These are phyloP conservation scores for Carallia pectinifolia DNA, from an alignment of 345 rosid genomes.

Conservation along the genomic window DNA sequence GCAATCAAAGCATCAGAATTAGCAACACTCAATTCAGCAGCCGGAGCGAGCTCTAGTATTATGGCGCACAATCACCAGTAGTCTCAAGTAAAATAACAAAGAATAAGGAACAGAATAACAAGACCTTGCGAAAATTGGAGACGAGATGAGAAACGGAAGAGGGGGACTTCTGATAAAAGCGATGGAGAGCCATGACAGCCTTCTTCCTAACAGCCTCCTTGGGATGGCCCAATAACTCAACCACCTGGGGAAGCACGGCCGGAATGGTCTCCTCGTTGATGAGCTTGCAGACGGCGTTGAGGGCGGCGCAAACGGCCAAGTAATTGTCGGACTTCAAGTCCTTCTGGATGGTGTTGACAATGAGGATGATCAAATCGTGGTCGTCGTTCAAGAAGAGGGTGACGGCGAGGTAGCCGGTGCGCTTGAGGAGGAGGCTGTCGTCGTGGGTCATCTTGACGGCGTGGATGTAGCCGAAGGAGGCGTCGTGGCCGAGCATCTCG, in stretches of 20 bases:
- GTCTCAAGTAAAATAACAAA: too few relatives aligned
- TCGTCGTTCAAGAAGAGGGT: slow-evolving; percentile 91
- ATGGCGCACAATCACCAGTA: too few relatives aligned
- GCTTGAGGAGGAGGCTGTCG: slow-evolving; percentile 68
- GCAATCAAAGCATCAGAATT: too few relatives aligned
- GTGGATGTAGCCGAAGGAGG: slow-evolving; percentile 96
- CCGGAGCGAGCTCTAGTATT: too few relatives aligned
- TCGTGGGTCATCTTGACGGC: slow-evolving; percentile 99
- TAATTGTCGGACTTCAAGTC: slow-evolving; percentile 91
- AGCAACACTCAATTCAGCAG: too few relatives aligned
- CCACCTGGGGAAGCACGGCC: slow-evolving; percentile 90
- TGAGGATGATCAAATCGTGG: slow-evolving; percentile 88
- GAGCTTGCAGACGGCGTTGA: slow-evolving; percentile 84
- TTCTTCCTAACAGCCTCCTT: slow-evolving; percentile 97
- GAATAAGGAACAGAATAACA: too few relatives aligned
- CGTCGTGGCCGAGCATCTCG: slow-evolving; percentile 99
- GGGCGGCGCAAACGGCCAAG: slow-evolving; percentile 80
- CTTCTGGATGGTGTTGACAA: slow-evolving; percentile 95
- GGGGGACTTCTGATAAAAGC: slow-evolving; percentile 85
- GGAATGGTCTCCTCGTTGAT: slow-evolving; percentile 99
- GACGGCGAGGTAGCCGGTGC: slow-evolving; percentile 94
- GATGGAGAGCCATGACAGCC: slow-evolving; percentile 96
- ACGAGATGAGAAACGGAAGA: slow-evolving; percentile 82
- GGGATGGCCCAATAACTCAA: slow-evolving; percentile 69
- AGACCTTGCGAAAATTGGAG: slow-evolving; percentile 86